Evolutionary conservation across 176 grass and related monocot genomes (phyloP).

Genomic region (Musa troglodytarum): DNA sequence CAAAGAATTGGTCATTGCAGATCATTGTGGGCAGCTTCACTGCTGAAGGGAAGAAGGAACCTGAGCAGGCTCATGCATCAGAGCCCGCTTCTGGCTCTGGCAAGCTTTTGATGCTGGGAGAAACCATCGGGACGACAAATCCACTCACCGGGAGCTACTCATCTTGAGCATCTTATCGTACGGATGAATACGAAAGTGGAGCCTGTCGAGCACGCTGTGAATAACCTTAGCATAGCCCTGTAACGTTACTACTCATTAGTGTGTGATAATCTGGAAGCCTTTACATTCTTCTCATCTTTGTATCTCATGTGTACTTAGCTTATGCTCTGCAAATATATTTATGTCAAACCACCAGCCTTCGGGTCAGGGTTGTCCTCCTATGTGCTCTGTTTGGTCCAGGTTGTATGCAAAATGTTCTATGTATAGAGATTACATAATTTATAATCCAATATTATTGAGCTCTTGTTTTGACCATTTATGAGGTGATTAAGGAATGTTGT

Average conservation of each 20-base stretch:
- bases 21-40: conserved; percentile 1
- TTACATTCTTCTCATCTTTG: background rate
- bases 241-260: background rate
- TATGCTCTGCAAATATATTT: background rate
- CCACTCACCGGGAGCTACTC: background rate
- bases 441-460: too few relatives aligned
- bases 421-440: too few relatives aligned
- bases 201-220: background rate
- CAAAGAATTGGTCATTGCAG: conserved; percentile 6
- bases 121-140: background rate
- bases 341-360: too few relatives aligned
- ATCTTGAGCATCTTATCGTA: background rate
- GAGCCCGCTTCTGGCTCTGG: background rate
- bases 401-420: too few relatives aligned
- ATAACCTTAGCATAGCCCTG: background rate
- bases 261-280: background rate
- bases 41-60: background rate
- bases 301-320: background rate
- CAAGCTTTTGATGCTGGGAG: background rate
- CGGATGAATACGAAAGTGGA: background rate
- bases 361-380: too few relatives aligned
- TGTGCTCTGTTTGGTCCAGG: too few relatives aligned
- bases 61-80: background rate
- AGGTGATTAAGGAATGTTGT: too few relatives aligned
- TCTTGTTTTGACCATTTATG: too few relatives aligned